These are phyloP conservation scores for Botrytis fragariae DNA, from an alignment of 2,329 filamentous ascomycete genomes.

Conservation along the genomic window DNA sequence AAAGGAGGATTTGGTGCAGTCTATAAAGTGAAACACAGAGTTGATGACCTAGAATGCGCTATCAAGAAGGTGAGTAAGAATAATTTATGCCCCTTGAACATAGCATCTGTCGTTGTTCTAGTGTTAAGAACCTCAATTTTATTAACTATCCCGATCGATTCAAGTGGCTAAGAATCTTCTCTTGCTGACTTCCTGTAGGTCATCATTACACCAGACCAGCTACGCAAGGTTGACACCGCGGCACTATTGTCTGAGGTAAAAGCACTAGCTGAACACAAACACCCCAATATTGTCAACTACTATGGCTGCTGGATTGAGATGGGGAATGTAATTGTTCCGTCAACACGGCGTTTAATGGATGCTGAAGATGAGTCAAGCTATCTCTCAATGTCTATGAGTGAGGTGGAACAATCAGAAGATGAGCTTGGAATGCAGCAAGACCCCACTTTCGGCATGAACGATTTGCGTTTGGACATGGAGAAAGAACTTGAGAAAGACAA, in stretches of 20 bases:
- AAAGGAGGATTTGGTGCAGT: slow-evolving; percentile 66
- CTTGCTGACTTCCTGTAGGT: slow-evolving; percentile 41
- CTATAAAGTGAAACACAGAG: slow-evolving; percentile 57
- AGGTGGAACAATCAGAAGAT: slow-evolving; percentile 12
- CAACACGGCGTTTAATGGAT: slow-evolving; percentile 30
- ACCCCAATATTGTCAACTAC: slow-evolving; percentile 66
- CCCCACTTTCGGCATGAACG: not conserved
- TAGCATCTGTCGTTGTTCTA: not conserved
- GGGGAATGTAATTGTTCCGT: slow-evolving; percentile 8
- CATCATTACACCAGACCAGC: slow-evolving; percentile 45
- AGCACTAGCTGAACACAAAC: slow-evolving; percentile 60
- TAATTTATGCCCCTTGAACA: not conserved
- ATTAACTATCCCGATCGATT: not conserved
- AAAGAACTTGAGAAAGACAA: slow-evolving; percentile 13
- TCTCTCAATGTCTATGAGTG: slow-evolving; percentile 5
- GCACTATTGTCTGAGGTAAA: slow-evolving; percentile 49
- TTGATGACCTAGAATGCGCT: slow-evolving; percentile 62
- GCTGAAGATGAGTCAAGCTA: slow-evolving; percentile 8
- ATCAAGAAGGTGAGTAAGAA: slow-evolving; percentile 51
- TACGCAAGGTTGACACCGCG: slow-evolving; percentile 18
- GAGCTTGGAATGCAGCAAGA: slow-evolving; percentile 3
- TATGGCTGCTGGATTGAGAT: slow-evolving; percentile 62
- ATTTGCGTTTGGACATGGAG: slow-evolving; percentile 15
- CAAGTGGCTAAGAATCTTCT: not conserved
- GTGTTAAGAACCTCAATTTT: not conserved